Conservation (phyloP, 2,329 filamentous ascomycete species). For the Plenodomus lindquistii region DNA sequence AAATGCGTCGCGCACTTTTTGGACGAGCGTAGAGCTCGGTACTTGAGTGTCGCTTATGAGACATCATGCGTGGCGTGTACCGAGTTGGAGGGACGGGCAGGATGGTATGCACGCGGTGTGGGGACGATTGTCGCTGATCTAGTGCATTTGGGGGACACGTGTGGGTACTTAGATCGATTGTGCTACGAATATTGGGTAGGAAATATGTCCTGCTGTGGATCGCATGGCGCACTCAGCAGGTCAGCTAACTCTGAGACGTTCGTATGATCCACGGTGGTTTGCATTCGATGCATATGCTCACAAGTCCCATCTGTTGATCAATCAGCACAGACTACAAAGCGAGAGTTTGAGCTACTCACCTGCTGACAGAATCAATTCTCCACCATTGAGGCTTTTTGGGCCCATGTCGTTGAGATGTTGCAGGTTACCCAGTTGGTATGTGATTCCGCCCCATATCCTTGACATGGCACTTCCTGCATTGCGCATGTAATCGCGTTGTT, state of each 20-base stretch:
- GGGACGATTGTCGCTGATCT: no score
- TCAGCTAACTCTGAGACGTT: constrained; percentile 18
- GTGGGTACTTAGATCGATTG: no score
- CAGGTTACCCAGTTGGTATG: constrained; percentile 19
- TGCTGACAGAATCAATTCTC: constrained; percentile 22
- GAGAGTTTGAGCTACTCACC: constrained; percentile 5
- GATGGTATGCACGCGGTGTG: neutral
- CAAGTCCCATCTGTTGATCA: constrained; percentile 17
- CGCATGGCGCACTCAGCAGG: no score
- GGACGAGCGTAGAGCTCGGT: no score
- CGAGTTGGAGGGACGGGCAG: neutral
- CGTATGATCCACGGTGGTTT: constrained; percentile 31
- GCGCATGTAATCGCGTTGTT: constrained; percentile 27
- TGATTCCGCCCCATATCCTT: constrained; percentile 21
- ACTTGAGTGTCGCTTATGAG: no score
- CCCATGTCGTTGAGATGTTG: constrained; percentile 23
- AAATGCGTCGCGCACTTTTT: no score
- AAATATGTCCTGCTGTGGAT: no score
- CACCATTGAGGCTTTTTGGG: constrained; percentile 28
- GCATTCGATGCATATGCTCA: constrained; percentile 32
- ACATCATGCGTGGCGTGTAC: neutral
- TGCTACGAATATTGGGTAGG: no score
- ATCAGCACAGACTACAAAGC: neutral
- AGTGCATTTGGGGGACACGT: no score
- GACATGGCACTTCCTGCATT: constrained; percentile 16